Conservation (phyloP, 768 basidiomycete genomes). For the Rhizopogon sp. region DNA sequence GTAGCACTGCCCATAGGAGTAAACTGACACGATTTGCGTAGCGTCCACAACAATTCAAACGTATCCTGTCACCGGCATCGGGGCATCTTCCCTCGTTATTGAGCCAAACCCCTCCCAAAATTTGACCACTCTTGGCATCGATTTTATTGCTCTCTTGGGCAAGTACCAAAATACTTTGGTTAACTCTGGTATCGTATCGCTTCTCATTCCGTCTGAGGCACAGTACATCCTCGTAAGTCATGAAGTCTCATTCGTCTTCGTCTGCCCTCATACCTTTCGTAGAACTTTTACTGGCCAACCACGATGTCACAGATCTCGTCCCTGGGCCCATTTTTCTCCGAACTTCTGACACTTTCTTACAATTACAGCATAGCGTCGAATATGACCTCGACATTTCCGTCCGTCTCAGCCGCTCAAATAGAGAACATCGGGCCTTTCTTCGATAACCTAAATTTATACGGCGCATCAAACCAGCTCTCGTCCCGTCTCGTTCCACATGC, state of each 20-base stretch:
- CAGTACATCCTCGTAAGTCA: slow-evolving; percentile 13
- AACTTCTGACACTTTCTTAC: slow-evolving; percentile 7
- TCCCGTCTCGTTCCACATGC: slow-evolving; percentile 17
- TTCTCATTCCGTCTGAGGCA: background rate
- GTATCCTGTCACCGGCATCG: slow-evolving; percentile 7
- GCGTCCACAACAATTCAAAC: slow-evolving; percentile 14
- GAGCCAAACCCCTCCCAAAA: slow-evolving; percentile 9
- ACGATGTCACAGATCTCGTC: background rate
- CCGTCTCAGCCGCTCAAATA: slow-evolving; percentile 5
- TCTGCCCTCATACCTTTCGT: background rate
- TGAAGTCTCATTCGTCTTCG: too few species aligned
- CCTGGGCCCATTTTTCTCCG: slow-evolving; percentile 14
- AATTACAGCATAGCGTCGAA: slow-evolving; percentile 14
- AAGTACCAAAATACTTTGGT: slow-evolving; percentile 14
- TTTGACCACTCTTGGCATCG: slow-evolving; percentile 9
- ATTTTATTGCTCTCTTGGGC: slow-evolving; percentile 13
- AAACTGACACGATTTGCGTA: background rate
- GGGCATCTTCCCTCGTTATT: slow-evolving; percentile 10
- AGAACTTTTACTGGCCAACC: slow-evolving; percentile 14
- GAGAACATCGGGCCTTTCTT: slow-evolving; percentile 8
- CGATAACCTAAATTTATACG: slow-evolving; percentile 9
- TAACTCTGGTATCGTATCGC: slow-evolving; percentile 8
- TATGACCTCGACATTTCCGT: slow-evolving; percentile 11
- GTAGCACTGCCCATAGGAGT: background rate
- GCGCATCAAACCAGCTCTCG: slow-evolving; percentile 9